Percentiles rank a stretch among this genome's conserved stretches.
These are phyloP conservation scores for Ceratobasidium sp. DNA, from an alignment of 1,284 basidiomycete genomes.

Conservation along the genomic window DNA sequence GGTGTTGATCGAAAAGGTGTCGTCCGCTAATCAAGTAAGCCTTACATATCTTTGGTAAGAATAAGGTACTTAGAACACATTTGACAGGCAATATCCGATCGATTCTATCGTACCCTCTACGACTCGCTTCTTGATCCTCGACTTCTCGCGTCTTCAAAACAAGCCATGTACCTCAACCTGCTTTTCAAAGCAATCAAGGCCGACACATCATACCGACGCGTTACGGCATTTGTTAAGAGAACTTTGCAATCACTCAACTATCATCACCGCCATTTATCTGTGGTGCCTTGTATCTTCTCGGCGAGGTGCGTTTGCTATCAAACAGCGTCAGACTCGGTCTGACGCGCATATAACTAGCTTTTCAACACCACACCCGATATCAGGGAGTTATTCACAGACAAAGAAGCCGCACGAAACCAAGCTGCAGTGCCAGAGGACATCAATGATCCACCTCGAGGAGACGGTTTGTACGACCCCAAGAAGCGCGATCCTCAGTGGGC, in stretches of 20 bases:
- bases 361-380: slow-evolving; percentile 78
- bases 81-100: slow-evolving; percentile 66
- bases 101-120: slow-evolving; percentile 94
- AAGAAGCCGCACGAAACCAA: slow-evolving; percentile 45
- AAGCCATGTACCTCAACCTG: slow-evolving; percentile 97
- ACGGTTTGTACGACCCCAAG: slow-evolving; percentile 71
- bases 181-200: slow-evolving; percentile 91
- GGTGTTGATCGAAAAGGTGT: slow-evolving; percentile 88
- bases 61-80: slow-evolving; percentile 41
- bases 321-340: not conserved
- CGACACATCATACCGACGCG: slow-evolving; percentile 69
- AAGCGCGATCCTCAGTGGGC: slow-evolving; percentile 94
- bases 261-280: slow-evolving; percentile 90
- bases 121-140: slow-evolving; percentile 86
- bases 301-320: slow-evolving; percentile 51
- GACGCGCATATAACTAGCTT: slow-evolving; percentile 58
- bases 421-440: slow-evolving; percentile 56
- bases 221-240: slow-evolving; percentile 85
- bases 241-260: slow-evolving; percentile 83
- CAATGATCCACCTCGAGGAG: slow-evolving; percentile 50
- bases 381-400: slow-evolving; percentile 54
- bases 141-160: slow-evolving; percentile 85
- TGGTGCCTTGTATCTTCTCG: slow-evolving; percentile 74
- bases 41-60: not conserved
- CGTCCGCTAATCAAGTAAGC: slow-evolving; percentile 48